Conservation (phyloP, 495 filamentous ascomycete genomes). For the Letharia lupina region DNA sequence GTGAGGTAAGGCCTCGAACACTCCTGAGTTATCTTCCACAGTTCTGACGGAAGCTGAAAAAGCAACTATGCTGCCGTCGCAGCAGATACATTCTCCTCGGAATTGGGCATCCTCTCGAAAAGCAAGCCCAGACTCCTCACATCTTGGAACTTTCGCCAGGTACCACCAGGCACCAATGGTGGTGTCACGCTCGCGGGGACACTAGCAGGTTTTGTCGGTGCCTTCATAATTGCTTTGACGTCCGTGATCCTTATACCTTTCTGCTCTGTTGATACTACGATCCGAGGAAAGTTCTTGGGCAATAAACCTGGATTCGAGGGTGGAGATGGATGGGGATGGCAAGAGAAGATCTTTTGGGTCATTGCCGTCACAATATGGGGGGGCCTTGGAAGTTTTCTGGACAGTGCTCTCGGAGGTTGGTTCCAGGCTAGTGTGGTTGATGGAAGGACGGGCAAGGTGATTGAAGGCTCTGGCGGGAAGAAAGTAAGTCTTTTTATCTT, state of each 20-base stretch:
- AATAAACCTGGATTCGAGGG: conserved; percentile 26
- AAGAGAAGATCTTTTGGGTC: conserved; percentile 47
- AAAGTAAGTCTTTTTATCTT: conserved; percentile 50
- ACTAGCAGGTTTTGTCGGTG: conserved; percentile 63
- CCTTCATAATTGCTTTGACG: conserved; percentile 59
- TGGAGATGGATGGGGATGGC: conserved; percentile 36
- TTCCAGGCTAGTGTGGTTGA: conserved; percentile 86
- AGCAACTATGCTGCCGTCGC: conserved; percentile 82
- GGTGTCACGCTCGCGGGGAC: conserved; percentile 71
- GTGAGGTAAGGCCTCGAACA: conserved; percentile 30
- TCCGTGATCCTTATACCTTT: conserved; percentile 61
- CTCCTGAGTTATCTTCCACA: neutral
- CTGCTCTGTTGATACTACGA: conserved; percentile 34
- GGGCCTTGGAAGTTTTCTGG: conserved; percentile 67
- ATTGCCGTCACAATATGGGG: conserved; percentile 61
- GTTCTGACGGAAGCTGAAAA: neutral
- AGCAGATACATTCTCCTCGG: conserved; percentile 90
- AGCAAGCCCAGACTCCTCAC: conserved; percentile 77
- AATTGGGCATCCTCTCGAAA: conserved; percentile 83
- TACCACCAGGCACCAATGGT: conserved; percentile 88
- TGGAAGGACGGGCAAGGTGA: conserved; percentile 69
- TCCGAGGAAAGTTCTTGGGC: conserved; percentile 19
- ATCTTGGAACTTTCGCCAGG: conserved; percentile 60
- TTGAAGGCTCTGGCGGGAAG: conserved; percentile 77
- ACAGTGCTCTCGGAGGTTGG: conserved; percentile 77